These are phyloP conservation scores for Ramaria sp. DNA, from an alignment of 768 basidiomycete genomes.

Conservation along the genomic window DNA sequence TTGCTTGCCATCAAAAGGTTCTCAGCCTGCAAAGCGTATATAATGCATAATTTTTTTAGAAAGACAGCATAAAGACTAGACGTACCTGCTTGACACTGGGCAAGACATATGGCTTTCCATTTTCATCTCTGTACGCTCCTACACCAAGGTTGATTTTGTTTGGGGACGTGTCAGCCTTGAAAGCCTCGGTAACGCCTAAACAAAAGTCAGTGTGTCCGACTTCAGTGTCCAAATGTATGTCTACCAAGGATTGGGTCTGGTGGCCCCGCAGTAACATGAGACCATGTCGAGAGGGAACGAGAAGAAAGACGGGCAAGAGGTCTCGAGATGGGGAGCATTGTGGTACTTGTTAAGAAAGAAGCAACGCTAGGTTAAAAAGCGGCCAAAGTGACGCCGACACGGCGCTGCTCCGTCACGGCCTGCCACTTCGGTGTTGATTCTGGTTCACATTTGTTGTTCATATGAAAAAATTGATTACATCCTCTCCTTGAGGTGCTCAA, in stretches of 20 bases:
- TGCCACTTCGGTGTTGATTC: too few species aligned
- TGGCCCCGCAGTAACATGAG: conserved; percentile 73
- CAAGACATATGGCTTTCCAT: conserved; percentile 92
- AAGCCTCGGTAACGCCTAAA: conserved; percentile 86
- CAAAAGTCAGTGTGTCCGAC: conserved; percentile 3
- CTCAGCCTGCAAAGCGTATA: conserved; percentile 49
- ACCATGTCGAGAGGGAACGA: conserved; percentile 63
- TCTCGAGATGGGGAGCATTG: conserved; percentile 6
- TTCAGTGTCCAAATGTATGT: conserved; percentile 14
- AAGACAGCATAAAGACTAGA: conserved; percentile 1
- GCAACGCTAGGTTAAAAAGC: too few species aligned
- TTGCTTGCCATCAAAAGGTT: conserved; percentile 50
- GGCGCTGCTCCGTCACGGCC: background rate
- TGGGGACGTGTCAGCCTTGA: conserved; percentile 88
- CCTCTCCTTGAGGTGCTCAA: background rate
- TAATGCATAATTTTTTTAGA: conserved; percentile 7
- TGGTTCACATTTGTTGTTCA: too few species aligned
- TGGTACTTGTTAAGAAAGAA: background rate
- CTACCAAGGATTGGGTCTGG: conserved; percentile 88
- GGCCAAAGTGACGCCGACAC: background rate
- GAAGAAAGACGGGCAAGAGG: conserved; percentile 24
- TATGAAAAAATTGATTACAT: background rate
- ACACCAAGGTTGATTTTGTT: conserved; percentile 98
- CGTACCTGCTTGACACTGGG: conserved; percentile 76
- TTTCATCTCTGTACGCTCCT: conserved; percentile 88